Percentiles rank a stretch among this genome's conserved stretches.
phyloP scores from a whole-genome alignment of 371 early-diverging fungal species.

The Lichtheimia hyalospora region DNA sequence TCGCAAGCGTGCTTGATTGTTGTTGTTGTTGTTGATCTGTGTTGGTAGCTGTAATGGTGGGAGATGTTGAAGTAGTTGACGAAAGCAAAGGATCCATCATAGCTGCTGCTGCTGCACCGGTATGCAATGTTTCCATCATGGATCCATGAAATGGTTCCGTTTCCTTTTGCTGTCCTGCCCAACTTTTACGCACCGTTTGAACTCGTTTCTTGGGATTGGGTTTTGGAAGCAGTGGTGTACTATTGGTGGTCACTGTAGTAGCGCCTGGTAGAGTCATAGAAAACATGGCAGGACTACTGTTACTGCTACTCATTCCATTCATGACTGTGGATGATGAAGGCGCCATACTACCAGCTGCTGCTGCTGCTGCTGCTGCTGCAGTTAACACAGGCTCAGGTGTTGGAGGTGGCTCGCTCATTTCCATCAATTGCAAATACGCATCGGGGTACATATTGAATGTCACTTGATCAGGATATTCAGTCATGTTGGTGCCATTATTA shows the following conservation, averaged over 20 bases:
- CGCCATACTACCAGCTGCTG: background rate
- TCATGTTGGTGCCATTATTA: background rate
- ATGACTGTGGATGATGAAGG: background rate
- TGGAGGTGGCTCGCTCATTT: conserved; percentile 7
- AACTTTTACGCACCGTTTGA: background rate
- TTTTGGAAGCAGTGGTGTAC: too few relatives aligned
- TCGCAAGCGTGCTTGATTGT: background rate
- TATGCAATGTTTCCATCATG: background rate
- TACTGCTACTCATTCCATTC: background rate
- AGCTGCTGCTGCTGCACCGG: background rate
- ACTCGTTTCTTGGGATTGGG: too few relatives aligned
- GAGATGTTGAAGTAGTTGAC: background rate
- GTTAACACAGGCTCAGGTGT: conserved; percentile 7
- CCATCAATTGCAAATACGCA: conserved; percentile 9
- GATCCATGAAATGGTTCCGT: background rate
- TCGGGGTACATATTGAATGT: conserved; percentile 1
- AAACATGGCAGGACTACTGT: too few relatives aligned
- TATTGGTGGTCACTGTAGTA: too few relatives aligned
- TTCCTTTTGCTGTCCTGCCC: conserved; percentile 1
- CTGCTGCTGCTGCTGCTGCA: background rate
- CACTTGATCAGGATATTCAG: conserved; percentile 5
- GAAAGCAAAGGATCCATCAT: background rate
- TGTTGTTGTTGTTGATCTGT: too few relatives aligned
- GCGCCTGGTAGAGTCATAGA: too few relatives aligned
- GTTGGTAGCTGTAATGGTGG: too few relatives aligned